A percentile compares a stretch with the other conserved stretches of the same genome.
Evolutionary conservation across 305 asterid genomes (phyloP).

Genomic region (Nicotiana rustica): DNA sequence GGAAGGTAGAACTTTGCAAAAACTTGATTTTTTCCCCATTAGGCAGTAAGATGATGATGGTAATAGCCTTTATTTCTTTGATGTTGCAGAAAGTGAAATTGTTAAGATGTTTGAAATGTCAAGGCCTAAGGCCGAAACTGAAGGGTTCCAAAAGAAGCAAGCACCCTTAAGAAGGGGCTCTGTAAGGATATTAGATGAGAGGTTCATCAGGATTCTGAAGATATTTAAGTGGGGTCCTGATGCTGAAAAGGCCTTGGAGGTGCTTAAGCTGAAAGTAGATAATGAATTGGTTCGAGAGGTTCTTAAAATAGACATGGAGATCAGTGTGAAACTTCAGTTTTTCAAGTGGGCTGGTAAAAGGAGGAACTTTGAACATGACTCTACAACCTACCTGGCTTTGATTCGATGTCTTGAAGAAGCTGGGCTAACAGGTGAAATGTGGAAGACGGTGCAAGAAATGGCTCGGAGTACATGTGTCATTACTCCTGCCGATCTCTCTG

Average conservation of each 20-base stretch:
- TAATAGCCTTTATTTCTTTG: constrained; percentile 29
- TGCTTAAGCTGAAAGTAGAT: constrained; percentile 75
- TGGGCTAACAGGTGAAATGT: constrained; percentile 70
- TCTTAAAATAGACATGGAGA: constrained; percentile 78
- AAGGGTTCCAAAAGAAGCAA: constrained; percentile 39
- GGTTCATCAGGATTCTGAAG: constrained; percentile 87
- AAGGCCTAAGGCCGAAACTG: constrained; percentile 58
- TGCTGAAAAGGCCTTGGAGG: constrained; percentile 92
- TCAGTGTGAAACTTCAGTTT: constrained; percentile 81
- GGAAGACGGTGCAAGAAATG: constrained; percentile 88
- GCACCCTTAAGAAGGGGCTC: constrained; percentile 45
- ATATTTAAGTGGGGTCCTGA: constrained; percentile 97
- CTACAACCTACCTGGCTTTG: constrained; percentile 72
- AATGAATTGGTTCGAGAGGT: constrained; percentile 81
- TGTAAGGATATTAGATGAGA: constrained; percentile 73
- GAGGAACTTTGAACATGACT: constrained; percentile 83
- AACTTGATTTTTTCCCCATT: neutral
- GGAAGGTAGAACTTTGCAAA: neutral
- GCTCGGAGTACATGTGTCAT: constrained; percentile 63
- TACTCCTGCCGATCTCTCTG: constrained; percentile 70
- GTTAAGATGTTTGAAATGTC: constrained; percentile 80
- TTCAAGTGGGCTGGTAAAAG: constrained; percentile 92
- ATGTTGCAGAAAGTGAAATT: constrained; percentile 75
- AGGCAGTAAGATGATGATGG: constrained; percentile 20
- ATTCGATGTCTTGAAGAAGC: constrained; percentile 78